Base-by-base conservation (phyloP, 1,139 yeast genomes). In the Sugiyamaella novakii region DNA sequence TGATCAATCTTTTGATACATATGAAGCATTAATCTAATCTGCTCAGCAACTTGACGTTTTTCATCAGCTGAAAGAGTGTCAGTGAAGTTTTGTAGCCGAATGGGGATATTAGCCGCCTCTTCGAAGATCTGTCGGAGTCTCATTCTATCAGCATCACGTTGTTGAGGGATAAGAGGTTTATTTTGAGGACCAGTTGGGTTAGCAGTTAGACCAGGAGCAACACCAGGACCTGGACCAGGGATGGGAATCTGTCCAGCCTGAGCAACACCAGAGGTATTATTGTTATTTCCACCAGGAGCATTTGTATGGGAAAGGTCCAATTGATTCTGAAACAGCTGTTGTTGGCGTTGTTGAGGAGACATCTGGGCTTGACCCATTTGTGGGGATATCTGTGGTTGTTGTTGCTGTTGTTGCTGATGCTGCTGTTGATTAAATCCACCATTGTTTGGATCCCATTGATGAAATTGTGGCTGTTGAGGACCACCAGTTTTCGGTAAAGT, bases 1-100 rank as follows among this genome's bases (percentile, higher is more conserved):
- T 83, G 83, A 62, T 87, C 95, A 18, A 85, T 85, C 57, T 83
- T 77, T 40, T 81, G 74, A 65, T 81, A 82, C 55, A 83, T 77
- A 55, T 82, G 87, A 29, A 82, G 77, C 46, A 83, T 77, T 44
- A 74, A 71, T 48, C 74, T 77, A 63, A 84, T 75, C 36, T 79
- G 73, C 22, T 82, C 81, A 45, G 80, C 74, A 18, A 87, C 86
- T 40, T 75, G 73, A 29, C 73, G 75, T 65, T 84, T 85, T 54
- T 87, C 91, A 35, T 79, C 82, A 18, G 76, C 79, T 0, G 83
- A 70, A 50, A 87, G 72, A 48, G 76, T 68, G 54, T 72, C 73
- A 0, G 92, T 83, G 36, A 84, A 76, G 61, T 87, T 87, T 50
- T 81, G 79, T 53, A 87, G 68, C 36, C 80, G 77, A 27, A 87